These are phyloP conservation scores for Tuber melanosporum DNA, from an alignment of 495 filamentous ascomycete genomes.

Conservation along the genomic window DNA sequence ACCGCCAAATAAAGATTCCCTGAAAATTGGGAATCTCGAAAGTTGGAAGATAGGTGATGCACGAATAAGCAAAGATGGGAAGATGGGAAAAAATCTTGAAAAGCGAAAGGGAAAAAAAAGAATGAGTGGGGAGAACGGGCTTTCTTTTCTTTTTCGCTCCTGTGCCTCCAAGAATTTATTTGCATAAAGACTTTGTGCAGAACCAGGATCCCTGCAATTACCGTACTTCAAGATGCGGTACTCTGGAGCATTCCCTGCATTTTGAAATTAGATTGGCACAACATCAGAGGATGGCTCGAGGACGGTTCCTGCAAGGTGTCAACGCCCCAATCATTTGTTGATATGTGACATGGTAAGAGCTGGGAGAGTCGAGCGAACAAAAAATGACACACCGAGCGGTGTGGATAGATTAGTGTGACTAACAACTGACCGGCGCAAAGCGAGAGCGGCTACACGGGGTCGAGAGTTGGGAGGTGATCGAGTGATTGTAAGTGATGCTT, in stretches of 20 bases:
- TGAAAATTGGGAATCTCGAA: too few relatives aligned
- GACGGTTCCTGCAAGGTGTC: background rate
- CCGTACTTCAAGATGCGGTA: background rate
- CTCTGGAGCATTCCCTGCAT: background rate
- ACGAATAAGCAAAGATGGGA: background rate
- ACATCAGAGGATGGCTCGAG: background rate
- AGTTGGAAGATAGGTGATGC: background rate
- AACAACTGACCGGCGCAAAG: background rate
- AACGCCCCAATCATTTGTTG: background rate
- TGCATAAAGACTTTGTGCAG: slow-evolving; percentile 1
- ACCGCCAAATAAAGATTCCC: background rate
- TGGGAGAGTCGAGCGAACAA: background rate
- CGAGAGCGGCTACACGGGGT: background rate
- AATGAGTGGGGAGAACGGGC: background rate
- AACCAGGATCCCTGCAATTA: background rate
- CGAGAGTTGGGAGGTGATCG: background rate
- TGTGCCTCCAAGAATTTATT: background rate
- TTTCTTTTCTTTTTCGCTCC: background rate
- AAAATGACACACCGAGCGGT: background rate
- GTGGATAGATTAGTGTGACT: background rate
- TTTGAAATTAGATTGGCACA: background rate
- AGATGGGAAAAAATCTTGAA: background rate
- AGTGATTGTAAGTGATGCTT: background rate
- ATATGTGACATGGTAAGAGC: background rate
- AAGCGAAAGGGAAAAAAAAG: background rate